These are phyloP conservation scores for Globisporangium barbulae DNA, from an alignment of 352 stramenopile species.

Conservation along the genomic window DNA sequence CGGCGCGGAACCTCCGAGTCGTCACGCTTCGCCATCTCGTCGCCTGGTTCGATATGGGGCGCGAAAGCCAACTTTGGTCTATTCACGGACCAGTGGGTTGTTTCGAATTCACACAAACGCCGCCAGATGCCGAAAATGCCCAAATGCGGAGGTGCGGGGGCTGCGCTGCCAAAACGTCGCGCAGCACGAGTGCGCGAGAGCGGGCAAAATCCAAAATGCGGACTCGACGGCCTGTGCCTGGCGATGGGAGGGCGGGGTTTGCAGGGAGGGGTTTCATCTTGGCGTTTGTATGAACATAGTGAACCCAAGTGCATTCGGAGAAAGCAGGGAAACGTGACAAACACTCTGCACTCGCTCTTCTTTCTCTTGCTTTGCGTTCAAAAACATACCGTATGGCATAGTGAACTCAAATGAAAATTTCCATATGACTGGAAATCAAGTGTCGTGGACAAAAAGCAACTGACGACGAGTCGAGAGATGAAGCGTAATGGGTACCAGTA, in stretches of 20 bases:
- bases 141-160: neutral
- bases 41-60: neutral
- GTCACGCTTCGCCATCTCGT: slow-evolving; percentile 33
- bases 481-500: no score
- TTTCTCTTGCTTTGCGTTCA: neutral
- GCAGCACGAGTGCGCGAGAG: slow-evolving; percentile 9
- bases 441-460: no score
- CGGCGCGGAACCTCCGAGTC: slow-evolving; percentile 36
- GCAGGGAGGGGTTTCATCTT: slow-evolving; percentile 9
- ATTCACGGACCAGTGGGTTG: neutral
- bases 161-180: neutral
- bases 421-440: no score
- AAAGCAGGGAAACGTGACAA: slow-evolving; percentile 6
- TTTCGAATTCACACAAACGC: neutral
- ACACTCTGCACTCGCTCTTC: neutral
- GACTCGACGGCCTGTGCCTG: neutral
- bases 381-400: neutral
- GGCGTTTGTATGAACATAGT: slow-evolving; percentile 15
- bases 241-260: neutral
- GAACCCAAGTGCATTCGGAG: slow-evolving; percentile 1
- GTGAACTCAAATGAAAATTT: slow-evolving; percentile 5
- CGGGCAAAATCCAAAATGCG: slow-evolving; percentile 49
- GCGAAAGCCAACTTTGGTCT: slow-evolving; percentile 1
- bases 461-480: no score
- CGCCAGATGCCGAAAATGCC: neutral